These are phyloP conservation scores for Arabis hirsuta DNA, from an alignment of 345 rosid genomes.

Conservation along the genomic window DNA sequence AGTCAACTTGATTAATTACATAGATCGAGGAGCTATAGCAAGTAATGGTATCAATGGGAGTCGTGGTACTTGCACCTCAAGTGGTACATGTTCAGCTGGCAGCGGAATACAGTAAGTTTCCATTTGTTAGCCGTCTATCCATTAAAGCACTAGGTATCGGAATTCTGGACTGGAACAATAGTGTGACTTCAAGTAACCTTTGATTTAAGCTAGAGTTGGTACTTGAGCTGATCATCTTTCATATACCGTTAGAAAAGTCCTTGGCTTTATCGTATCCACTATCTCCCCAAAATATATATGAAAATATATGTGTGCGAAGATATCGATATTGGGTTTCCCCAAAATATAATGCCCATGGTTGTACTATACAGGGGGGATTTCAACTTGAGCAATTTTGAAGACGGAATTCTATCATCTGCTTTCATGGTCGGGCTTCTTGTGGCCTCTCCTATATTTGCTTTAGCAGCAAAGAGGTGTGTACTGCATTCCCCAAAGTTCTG, in stretches of 20 bases:
- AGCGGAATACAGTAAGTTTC: conserved; percentile 91
- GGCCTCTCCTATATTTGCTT: conserved; percentile 93
- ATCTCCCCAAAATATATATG: background rate
- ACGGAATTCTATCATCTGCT: conserved; percentile 91
- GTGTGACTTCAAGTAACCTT: background rate
- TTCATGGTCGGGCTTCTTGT: conserved; percentile 97
- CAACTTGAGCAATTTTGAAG: conserved; percentile 81
- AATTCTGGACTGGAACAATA: background rate
- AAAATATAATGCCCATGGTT: conserved; percentile 19
- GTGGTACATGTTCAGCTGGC: conserved; percentile 77
- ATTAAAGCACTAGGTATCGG: background rate
- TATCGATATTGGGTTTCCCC: background rate
- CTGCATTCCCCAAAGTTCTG: conserved; percentile 3
- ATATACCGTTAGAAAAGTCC: background rate
- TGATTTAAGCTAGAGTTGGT: background rate
- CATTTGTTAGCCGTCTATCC: background rate
- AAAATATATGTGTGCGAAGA: background rate
- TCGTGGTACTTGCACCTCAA: conserved; percentile 58
- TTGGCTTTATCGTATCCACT: background rate
- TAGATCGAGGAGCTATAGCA: conserved; percentile 95
- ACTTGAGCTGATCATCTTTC: conserved; percentile 3
- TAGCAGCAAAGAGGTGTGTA: conserved; percentile 75
- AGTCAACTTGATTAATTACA: conserved; percentile 77
- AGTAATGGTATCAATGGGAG: conserved; percentile 98
- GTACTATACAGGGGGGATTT: conserved; percentile 69